Evolutionary conservation across 176 grass and related monocot genomes (phyloP).

Genomic region (Canna indica): DNA sequence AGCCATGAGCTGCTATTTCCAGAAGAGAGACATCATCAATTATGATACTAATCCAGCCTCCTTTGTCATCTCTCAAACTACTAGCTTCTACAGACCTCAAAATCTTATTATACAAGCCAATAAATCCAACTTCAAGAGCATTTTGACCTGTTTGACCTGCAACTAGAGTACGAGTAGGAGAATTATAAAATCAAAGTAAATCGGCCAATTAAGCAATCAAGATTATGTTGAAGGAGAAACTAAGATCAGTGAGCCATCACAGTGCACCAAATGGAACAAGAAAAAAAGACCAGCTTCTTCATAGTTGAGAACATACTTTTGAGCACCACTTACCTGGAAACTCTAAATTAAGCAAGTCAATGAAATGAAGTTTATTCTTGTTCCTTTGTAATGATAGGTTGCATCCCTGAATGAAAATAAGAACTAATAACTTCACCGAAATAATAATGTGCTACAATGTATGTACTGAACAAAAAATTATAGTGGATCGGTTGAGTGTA

Average conservation of each 20-base stretch:
- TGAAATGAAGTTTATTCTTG: constrained; percentile 54
- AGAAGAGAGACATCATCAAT: constrained; percentile 77
- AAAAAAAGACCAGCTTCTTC: constrained; percentile 2
- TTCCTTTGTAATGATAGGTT: constrained; percentile 66
- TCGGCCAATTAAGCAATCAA: background rate
- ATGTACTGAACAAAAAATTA: background rate
- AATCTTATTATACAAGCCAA: constrained; percentile 49
- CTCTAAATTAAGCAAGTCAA: constrained; percentile 47
- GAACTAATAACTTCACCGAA: background rate
- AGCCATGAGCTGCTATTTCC: constrained; percentile 69
- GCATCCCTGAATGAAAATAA: constrained; percentile 41
- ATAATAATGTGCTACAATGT: background rate
- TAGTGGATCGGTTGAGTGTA: background rate
- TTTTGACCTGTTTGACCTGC: constrained; percentile 37
- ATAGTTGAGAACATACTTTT: constrained; percentile 1
- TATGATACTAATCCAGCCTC: constrained; percentile 32
- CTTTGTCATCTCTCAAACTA: constrained; percentile 23
- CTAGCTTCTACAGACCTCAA: constrained; percentile 36
- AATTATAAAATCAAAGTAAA: background rate
- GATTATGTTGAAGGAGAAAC: background rate
- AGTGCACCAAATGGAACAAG: background rate
- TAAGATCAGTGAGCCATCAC: background rate
- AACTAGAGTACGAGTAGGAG: background rate
- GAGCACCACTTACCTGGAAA: constrained; percentile 42
- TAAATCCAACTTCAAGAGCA: constrained; percentile 31